Conservation (phyloP, 2,329 filamentous ascomycete genomes). For the Albophoma yamanashiensis region DNA sequence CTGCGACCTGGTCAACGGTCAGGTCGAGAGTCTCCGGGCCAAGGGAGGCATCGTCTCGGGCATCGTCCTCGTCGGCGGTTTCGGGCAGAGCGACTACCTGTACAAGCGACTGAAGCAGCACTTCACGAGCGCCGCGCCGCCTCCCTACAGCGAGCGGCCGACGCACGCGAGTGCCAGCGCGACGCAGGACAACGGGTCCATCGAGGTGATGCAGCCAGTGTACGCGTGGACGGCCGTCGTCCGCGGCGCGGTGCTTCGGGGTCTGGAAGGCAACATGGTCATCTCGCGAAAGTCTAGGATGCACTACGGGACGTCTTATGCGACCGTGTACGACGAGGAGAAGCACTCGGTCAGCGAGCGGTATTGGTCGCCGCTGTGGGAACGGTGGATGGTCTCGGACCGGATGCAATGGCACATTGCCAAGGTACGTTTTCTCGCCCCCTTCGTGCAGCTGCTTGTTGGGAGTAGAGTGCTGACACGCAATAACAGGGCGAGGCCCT, state of each 20-base stretch:
- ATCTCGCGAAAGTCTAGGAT: constrained; percentile 62
- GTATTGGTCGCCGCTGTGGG: constrained; percentile 73
- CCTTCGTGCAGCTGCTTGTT: not conserved
- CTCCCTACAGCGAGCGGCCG: constrained; percentile 57
- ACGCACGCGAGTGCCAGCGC: constrained; percentile 47
- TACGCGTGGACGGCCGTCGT: constrained; percentile 78
- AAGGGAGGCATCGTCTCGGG: constrained; percentile 56
- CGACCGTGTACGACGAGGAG: constrained; percentile 67
- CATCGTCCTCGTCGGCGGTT: constrained; percentile 75
- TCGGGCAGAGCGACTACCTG: constrained; percentile 69
- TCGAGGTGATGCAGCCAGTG: constrained; percentile 73
- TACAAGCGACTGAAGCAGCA: constrained; percentile 60
- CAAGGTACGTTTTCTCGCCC: constrained; percentile 40
- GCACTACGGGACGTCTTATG: constrained; percentile 74
- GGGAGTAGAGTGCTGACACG: not conserved
- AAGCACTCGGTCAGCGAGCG: constrained; percentile 63
- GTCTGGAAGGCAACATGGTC: constrained; percentile 70
- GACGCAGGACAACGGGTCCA: constrained; percentile 40
- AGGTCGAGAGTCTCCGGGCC: constrained; percentile 51
- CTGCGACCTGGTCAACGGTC: constrained; percentile 56
- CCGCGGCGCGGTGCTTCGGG: constrained; percentile 63
- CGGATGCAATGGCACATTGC: constrained; percentile 81
- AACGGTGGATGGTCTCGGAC: constrained; percentile 74
- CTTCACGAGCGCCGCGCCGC: constrained; percentile 49
- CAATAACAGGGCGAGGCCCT: constrained; percentile 56